A percentile compares a stretch with the other conserved stretches of the same genome.
phyloP scores from a whole-genome alignment of 1,284 basidiomycete species.

The Naganishia sp. region DNA sequence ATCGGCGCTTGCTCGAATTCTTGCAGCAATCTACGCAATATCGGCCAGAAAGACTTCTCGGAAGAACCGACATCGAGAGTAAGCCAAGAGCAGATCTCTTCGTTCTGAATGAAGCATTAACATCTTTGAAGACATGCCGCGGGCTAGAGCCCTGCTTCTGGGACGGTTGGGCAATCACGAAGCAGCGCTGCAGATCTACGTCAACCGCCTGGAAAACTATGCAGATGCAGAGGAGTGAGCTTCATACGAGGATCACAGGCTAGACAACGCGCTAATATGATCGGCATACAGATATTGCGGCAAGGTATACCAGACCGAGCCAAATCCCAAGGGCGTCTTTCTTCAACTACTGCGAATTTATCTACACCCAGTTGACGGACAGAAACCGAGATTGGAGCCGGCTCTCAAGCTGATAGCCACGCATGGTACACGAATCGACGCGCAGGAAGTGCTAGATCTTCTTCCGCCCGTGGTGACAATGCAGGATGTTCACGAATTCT shows the following conservation, averaged over 20 bases:
- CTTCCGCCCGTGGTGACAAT: slow-evolving; percentile 85
- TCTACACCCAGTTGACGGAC: slow-evolving; percentile 63
- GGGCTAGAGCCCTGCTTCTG: slow-evolving; percentile 84
- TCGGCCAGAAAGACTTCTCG: slow-evolving; percentile 76
- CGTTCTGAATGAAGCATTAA: neutral
- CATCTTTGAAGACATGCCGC: slow-evolving; percentile 65
- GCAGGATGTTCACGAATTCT: slow-evolving; percentile 73
- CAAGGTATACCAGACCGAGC: slow-evolving; percentile 64
- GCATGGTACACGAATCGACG: slow-evolving; percentile 77
- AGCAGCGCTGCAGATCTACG: slow-evolving; percentile 88
- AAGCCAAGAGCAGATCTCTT: slow-evolving; percentile 32
- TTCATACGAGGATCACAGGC: neutral
- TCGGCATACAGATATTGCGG: slow-evolving; percentile 72
- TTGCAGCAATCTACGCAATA: slow-evolving; percentile 72
- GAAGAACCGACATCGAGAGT: slow-evolving; percentile 73
- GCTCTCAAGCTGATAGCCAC: slow-evolving; percentile 80
- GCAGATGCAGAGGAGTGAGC: slow-evolving; percentile 80
- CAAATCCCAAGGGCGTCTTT: slow-evolving; percentile 69
- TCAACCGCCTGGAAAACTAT: slow-evolving; percentile 78
- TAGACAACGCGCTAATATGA: slow-evolving; percentile 11
- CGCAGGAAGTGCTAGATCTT: slow-evolving; percentile 75
- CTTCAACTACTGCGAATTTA: slow-evolving; percentile 83
- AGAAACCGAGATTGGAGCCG: slow-evolving; percentile 62
- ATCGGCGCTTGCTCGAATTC: slow-evolving; percentile 73
- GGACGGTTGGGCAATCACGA: slow-evolving; percentile 89